phyloP scores from a whole-genome alignment of 352 stramenopile species.

The Phytophthora aleatoria region DNA sequence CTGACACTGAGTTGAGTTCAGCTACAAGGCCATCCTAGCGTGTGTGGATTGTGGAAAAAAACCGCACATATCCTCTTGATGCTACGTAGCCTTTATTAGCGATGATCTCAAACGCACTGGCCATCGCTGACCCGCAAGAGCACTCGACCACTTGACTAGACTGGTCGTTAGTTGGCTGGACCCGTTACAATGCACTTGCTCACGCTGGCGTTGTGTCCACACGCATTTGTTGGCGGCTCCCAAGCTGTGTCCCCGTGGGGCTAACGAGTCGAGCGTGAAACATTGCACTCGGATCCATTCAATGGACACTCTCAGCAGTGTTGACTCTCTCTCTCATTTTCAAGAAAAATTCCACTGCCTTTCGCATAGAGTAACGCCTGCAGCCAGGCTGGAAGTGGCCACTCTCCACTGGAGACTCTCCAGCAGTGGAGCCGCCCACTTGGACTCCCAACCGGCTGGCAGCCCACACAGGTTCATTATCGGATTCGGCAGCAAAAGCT shows the following conservation, averaged over 20 bases:
- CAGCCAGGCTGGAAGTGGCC: conserved; percentile 4
- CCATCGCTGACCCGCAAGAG: neutral
- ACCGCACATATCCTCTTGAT: too few relatives aligned
- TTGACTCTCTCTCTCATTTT: conserved; percentile 4
- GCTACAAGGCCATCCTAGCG: neutral
- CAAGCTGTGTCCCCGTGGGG: too few relatives aligned
- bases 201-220: neutral
- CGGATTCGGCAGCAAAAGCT: conserved; percentile 18
- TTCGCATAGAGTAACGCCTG: conserved; percentile 12
- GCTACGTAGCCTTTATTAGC: too few relatives aligned
- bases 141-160: neutral
- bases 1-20: too few relatives aligned
- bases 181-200: neutral
- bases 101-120: too few relatives aligned
- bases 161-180: neutral
- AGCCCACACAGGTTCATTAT: conserved; percentile 18
- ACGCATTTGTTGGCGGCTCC: neutral
- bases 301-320: conserved; percentile 9
- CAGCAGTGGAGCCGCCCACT: neutral
- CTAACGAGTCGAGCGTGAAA: neutral
- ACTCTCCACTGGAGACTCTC: neutral
- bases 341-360: conserved; percentile 28
- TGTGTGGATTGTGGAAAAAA: neutral
- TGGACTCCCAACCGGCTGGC: neutral
- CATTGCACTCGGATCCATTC: neutral